Evolutionary conservation across 75 land plant genomes (phyloP).

Genomic region (Larix kaempferi): DNA sequence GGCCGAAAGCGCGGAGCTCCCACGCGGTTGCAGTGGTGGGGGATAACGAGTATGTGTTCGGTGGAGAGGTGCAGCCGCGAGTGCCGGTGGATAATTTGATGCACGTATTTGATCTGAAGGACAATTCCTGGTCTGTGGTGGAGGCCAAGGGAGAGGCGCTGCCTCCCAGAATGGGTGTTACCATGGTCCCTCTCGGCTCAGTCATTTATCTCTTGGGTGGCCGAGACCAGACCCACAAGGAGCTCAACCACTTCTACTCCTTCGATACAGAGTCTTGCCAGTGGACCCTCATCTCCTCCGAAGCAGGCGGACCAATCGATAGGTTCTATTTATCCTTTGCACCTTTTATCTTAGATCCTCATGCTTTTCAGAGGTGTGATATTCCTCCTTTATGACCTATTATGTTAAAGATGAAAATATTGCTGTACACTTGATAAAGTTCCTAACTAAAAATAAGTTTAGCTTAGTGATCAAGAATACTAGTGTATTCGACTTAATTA

Average conservation of each 20-base stretch:
- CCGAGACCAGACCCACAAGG: slow-evolving; percentile 68
- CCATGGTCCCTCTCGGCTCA: slow-evolving; percentile 65
- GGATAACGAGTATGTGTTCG: slow-evolving; percentile 77
- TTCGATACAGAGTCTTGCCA: slow-evolving; percentile 51
- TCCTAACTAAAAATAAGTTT: too few relatives aligned
- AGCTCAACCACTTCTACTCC: slow-evolving; percentile 79
- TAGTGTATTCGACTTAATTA: too few relatives aligned
- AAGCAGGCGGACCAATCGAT: slow-evolving; percentile 59
- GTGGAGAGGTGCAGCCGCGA: slow-evolving; percentile 86
- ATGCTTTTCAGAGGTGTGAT: not conserved
- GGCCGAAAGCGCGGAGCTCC: slow-evolving; percentile 88
- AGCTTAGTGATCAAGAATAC: too few relatives aligned
- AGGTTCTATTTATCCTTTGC: slow-evolving; percentile 13
- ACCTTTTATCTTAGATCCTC: not conserved
- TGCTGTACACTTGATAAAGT: too few relatives aligned
- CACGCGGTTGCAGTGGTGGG: slow-evolving; percentile 81
- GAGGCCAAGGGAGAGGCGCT: slow-evolving; percentile 64
- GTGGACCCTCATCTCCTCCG: slow-evolving; percentile 70
- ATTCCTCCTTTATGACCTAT: too few relatives aligned
- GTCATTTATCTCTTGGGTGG: slow-evolving; percentile 87
- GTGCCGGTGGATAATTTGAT: slow-evolving; percentile 85
- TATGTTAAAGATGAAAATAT: too few relatives aligned
- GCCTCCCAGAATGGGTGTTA: slow-evolving; percentile 86
- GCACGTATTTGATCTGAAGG: slow-evolving; percentile 69
- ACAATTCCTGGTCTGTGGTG: slow-evolving; percentile 58